phyloP scores from a whole-genome alignment of 2,329 filamentous ascomycete genomes.

The Dothideomycetes sp. region DNA sequence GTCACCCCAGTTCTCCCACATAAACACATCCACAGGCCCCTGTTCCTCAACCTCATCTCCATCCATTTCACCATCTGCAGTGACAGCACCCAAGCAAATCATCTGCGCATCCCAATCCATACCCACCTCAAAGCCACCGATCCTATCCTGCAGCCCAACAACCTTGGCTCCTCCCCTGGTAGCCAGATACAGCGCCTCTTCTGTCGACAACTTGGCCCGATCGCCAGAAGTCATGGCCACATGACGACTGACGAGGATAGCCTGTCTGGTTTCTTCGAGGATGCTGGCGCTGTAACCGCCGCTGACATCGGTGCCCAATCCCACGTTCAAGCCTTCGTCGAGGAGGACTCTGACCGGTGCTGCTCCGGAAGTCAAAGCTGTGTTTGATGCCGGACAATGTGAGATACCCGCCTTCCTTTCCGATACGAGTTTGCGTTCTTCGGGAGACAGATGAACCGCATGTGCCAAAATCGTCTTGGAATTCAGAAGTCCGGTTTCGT shows the following conservation, averaged over 20 bases:
- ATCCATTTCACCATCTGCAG: slow-evolving; percentile 26
- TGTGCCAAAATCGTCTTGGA: slow-evolving; percentile 74
- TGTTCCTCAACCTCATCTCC: slow-evolving; percentile 23
- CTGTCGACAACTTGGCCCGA: slow-evolving; percentile 62
- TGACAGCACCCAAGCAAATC: slow-evolving; percentile 49
- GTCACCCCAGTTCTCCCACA: slow-evolving; percentile 83
- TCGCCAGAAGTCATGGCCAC: slow-evolving; percentile 46
- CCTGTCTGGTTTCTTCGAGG: slow-evolving; percentile 73
- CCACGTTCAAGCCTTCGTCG: slow-evolving; percentile 65
- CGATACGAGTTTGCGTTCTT: slow-evolving; percentile 58
- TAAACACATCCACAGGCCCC: slow-evolving; percentile 78
- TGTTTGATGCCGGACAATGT: slow-evolving; percentile 85
- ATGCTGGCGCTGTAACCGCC: slow-evolving; percentile 79
- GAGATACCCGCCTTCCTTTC: slow-evolving; percentile 55
- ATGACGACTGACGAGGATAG: slow-evolving; percentile 67
- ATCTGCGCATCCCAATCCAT: slow-evolving; percentile 90
- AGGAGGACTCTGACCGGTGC: slow-evolving; percentile 68
- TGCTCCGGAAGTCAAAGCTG: slow-evolving; percentile 67
- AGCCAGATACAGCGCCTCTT: slow-evolving; percentile 77
- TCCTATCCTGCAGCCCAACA: slow-evolving; percentile 59
- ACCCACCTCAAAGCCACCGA: slow-evolving; percentile 77
- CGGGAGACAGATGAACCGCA: slow-evolving; percentile 62
- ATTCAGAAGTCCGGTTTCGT: slow-evolving; percentile 59
- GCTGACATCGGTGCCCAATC: slow-evolving; percentile 82
- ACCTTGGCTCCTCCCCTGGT: slow-evolving; percentile 81